Evolutionary conservation across 192 early-diverging fungal genomes (phyloP).

Genomic region (Entomortierella beljakovae): DNA sequence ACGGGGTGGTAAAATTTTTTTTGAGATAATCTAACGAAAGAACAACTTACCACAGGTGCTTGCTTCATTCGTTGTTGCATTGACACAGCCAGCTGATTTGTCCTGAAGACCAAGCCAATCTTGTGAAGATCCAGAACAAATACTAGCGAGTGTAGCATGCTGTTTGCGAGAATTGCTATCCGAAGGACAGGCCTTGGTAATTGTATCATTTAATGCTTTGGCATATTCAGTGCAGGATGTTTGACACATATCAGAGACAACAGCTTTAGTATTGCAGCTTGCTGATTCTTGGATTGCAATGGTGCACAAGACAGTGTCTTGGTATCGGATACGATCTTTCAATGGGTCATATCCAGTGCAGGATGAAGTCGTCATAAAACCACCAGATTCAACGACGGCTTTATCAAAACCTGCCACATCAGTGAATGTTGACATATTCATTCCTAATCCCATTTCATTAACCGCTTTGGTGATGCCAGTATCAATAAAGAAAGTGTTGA

Average conservation of each 20-base stretch:
- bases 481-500: slow-evolving; percentile 3
- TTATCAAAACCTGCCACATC: slow-evolving; percentile 16
- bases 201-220: background rate
- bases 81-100: slow-evolving; percentile 2
- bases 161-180: background rate
- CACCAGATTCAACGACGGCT: slow-evolving; percentile 2
- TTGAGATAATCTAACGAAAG: background rate
- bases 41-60: slow-evolving; percentile 32
- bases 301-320: slow-evolving; percentile 24
- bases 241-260: slow-evolving; percentile 3
- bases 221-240: slow-evolving; percentile 21
- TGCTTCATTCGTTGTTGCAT: slow-evolving; percentile 20
- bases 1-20: background rate
- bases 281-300: slow-evolving; percentile 1
- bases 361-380: slow-evolving; percentile 1
- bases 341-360: slow-evolving; percentile 17
- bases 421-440: slow-evolving; percentile 15
- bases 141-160: background rate
- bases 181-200: slow-evolving; percentile 5
- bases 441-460: background rate
- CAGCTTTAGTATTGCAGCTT: background rate
- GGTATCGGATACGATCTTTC: slow-evolving; percentile 13
- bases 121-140: background rate
- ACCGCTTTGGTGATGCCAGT: background rate
- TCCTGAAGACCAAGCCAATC: background rate